Evolutionary conservation across 768 basidiomycete genomes (phyloP).

Genomic region (Boletus vinaceobasis): DNA sequence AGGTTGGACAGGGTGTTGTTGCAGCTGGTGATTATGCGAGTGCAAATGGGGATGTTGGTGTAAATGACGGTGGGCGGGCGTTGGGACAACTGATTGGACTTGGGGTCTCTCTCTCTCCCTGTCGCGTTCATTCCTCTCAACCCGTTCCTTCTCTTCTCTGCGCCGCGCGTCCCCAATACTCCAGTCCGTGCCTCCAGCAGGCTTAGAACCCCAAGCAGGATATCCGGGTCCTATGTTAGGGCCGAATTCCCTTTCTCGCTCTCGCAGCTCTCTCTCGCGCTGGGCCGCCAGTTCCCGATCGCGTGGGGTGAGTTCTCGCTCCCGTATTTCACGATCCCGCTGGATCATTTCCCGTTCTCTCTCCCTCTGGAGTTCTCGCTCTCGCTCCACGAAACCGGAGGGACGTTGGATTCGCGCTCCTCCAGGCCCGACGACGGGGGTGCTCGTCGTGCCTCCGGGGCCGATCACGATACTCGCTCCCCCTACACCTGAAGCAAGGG

Average conservation of each 20-base stretch:
- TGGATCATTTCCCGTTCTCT: slow-evolving; percentile 29
- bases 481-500: slow-evolving; percentile 16
- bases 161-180: slow-evolving; percentile 33
- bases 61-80: slow-evolving; percentile 29
- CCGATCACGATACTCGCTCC: slow-evolving; percentile 26
- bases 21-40: slow-evolving; percentile 35
- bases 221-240: slow-evolving; percentile 15
- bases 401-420: slow-evolving; percentile 24
- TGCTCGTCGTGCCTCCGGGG: slow-evolving; percentile 22
- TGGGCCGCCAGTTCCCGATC: slow-evolving; percentile 21
- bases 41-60: slow-evolving; percentile 34
- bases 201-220: slow-evolving; percentile 34
- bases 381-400: slow-evolving; percentile 32
- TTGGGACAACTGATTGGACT: slow-evolving; percentile 20
- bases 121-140: slow-evolving; percentile 24
- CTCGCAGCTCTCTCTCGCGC: slow-evolving; percentile 28
- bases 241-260: slow-evolving; percentile 28
- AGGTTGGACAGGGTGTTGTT: slow-evolving; percentile 16
- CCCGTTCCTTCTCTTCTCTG: slow-evolving; percentile 34
- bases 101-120: slow-evolving; percentile 32
- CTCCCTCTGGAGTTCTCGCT: slow-evolving; percentile 21
- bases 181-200: slow-evolving; percentile 29
- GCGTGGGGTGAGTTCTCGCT: slow-evolving; percentile 19
- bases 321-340: slow-evolving; percentile 27
- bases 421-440: slow-evolving; percentile 14